Evolutionary conservation across 129 eudicot species (phyloP).

Genomic region (Lactuca sativa): DNA sequence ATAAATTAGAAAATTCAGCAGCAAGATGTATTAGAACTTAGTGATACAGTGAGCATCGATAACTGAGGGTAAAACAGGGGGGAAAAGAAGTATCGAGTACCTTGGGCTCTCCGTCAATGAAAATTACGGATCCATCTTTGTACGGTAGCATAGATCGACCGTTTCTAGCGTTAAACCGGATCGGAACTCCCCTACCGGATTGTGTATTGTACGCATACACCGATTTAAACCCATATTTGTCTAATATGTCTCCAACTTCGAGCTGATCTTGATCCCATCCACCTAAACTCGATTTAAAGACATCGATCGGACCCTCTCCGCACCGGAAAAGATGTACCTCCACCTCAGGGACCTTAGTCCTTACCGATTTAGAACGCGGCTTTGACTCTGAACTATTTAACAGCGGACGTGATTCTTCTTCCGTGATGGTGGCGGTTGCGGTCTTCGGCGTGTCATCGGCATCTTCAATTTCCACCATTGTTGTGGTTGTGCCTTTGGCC

Average conservation of each 20-base stretch:
- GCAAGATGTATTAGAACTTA: constrained; percentile 1
- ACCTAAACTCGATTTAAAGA: constrained; percentile 54
- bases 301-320: constrained; percentile 74
- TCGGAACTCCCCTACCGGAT: constrained; percentile 74
- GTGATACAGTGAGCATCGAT: constrained; percentile 10
- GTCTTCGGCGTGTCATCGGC: constrained; percentile 10
- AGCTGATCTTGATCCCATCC: constrained; percentile 95
- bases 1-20: constrained; percentile 9
- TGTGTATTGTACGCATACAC: constrained; percentile 59
- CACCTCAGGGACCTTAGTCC: constrained; percentile 68
- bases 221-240: constrained; percentile 60
- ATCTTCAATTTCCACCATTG: constrained; percentile 54
- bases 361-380: constrained; percentile 31
- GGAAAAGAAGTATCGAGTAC: constrained; percentile 24
- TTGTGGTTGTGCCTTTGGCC: not conserved
- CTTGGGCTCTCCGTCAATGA: constrained; percentile 79
- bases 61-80: not conserved
- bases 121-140: constrained; percentile 54
- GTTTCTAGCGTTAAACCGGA: constrained; percentile 60
- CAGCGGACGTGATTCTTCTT: constrained; percentile 47
- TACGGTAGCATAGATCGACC: constrained; percentile 73
- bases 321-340: constrained; percentile 58
- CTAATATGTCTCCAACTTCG: constrained; percentile 69
- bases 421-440: constrained; percentile 16
- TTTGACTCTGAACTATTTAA: constrained; percentile 21